Base-by-base conservation (phyloP, 75 land plant species). In the Ceratopteris richardii region DNA sequence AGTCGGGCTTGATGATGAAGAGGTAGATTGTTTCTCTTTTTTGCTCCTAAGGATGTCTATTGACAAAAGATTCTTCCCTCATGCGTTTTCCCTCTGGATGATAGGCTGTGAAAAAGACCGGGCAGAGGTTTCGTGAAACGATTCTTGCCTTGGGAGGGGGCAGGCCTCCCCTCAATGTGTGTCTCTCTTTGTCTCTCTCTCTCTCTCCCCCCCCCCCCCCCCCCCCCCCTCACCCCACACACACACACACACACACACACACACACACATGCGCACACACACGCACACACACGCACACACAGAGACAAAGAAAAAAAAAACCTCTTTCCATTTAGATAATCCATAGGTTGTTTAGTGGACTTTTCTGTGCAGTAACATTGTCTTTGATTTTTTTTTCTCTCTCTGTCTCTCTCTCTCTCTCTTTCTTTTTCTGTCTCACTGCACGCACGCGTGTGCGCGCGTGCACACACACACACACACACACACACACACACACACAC, bases 131-230 rank as follows among this genome's bases (percentile, higher is more conserved):
- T 62, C 52, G 91, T 33, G 88, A 83, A 42, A 87, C 91, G n/a
- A 29, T 87, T 56, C 84, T 87, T 46, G 91, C 88, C 44, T 75
- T 87, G 63, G 91, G 91, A 57, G 91, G 91, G 56, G 91, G 88
- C 5, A 68, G 69, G 51, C 59, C 84, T 36, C 91, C 91, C 16
- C 54, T 84, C 10, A 65, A 87, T 81, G 91, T 84, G 5, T 53
- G 76, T 53, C 12, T 17, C 31, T 14, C 13, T 18, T 14, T 40
- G 14, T 40, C 42, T 14, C 42, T 10, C 42, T 40, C 42, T 40
- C 42, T 40, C n/a, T n/a, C n/a, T n/a, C n/a, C n/a, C n/a, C n/a
- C n/a, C n/a, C n/a, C n/a, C n/a, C n/a, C n/a, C n/a, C n/a, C n/a
- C n/a, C n/a, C n/a, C n/a, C n/a, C n/a, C n/a, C n/a, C n/a, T n/a